phyloP scores from a whole-genome alignment of 208 protist species.

The Trypanosomatidae sp. region DNA sequence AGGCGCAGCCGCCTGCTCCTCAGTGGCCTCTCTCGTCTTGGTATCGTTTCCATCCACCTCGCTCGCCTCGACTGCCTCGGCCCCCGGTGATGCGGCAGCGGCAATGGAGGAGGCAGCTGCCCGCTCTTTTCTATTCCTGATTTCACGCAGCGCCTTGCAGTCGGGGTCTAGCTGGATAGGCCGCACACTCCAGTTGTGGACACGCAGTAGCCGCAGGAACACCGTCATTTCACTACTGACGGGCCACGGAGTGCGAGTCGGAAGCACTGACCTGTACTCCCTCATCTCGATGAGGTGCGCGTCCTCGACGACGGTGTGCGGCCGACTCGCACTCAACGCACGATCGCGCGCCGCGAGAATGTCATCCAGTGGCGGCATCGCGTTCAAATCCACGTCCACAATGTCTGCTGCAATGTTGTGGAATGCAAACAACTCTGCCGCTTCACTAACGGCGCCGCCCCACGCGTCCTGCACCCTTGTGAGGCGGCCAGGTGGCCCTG shows the following conservation, averaged over 20 bases:
- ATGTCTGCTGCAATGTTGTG: slow-evolving; percentile 48
- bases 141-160: slow-evolving; percentile 36
- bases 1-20: background rate
- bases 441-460: slow-evolving; percentile 40
- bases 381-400: slow-evolving; percentile 67
- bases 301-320: slow-evolving; percentile 48
- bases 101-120: slow-evolving; percentile 1
- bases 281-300: slow-evolving; percentile 54
- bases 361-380: slow-evolving; percentile 55
- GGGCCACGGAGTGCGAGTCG: slow-evolving; percentile 20
- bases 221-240: slow-evolving; percentile 64
- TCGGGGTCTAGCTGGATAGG: slow-evolving; percentile 24
- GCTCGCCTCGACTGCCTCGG: background rate
- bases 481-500: slow-evolving; percentile 11
- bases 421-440: slow-evolving; percentile 40
- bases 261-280: slow-evolving; percentile 48
- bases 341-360: slow-evolving; percentile 50
- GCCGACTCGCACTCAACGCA: slow-evolving; percentile 30
- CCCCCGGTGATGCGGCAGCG: background rate
- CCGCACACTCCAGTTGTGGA: slow-evolving; percentile 80
- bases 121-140: slow-evolving; percentile 32
- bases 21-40: background rate
- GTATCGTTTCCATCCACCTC: background rate
- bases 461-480: slow-evolving; percentile 47
- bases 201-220: slow-evolving; percentile 72